phyloP scores from a whole-genome alignment of 2,329 filamentous ascomycete species.

The Botryotinia globosa region DNA sequence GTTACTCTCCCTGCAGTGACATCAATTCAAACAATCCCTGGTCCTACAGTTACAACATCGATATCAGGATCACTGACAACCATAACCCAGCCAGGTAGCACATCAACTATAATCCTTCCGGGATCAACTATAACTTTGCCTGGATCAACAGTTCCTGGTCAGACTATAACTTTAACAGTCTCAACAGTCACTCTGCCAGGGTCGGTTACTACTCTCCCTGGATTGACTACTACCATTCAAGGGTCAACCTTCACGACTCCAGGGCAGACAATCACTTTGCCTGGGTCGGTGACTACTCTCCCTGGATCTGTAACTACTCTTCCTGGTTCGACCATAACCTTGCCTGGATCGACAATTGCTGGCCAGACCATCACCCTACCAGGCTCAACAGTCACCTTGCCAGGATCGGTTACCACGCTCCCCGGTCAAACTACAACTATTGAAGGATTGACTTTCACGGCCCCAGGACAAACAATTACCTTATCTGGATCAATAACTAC shows the following conservation, averaged over 20 bases:
- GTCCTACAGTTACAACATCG: slow-evolving; percentile 20
- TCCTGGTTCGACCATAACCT: background rate
- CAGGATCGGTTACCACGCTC: background rate
- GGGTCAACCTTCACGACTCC: slow-evolving; percentile 23
- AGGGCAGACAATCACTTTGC: slow-evolving; percentile 19
- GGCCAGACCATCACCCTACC: background rate
- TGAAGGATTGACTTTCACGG: slow-evolving; percentile 5
- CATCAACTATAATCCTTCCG: slow-evolving; percentile 8
- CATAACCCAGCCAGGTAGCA: slow-evolving; percentile 17
- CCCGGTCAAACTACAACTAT: background rate
- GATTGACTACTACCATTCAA: slow-evolving; percentile 18
- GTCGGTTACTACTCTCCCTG: slow-evolving; percentile 7
- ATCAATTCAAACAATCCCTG: slow-evolving; percentile 13
- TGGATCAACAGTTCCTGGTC: background rate
- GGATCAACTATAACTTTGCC: background rate
- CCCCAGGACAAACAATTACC: background rate
- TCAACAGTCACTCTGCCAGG: background rate
- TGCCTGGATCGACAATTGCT: background rate
- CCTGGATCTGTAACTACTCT: background rate
- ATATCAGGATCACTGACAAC: slow-evolving; percentile 24
- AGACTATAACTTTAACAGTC: background rate
- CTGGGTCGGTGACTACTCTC: slow-evolving; percentile 21
- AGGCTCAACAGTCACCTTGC: background rate
- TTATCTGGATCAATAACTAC: background rate
- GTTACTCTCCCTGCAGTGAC: background rate